Base-by-base conservation (phyloP, 345 rosid species). In the Populus pruinosa region DNA sequence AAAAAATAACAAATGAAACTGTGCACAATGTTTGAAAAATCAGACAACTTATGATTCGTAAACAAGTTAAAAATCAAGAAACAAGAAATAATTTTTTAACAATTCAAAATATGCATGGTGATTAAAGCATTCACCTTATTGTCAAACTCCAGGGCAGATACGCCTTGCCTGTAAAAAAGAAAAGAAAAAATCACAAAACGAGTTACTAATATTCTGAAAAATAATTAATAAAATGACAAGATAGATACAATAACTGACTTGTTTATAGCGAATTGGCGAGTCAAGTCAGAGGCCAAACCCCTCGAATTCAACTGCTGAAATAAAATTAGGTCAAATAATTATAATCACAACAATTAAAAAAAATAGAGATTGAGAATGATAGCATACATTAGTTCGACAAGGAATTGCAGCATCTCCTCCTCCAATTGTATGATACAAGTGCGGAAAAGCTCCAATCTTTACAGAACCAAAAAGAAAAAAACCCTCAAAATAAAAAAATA, bases 141-240 rank as follows among this genome's bases (percentile, higher is more conserved):
- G 83, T 96, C 98, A 70, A 96, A 93, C 77, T 96, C 93, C 74
- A 96, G 49, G 50, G 90, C 82, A 29, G 94, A 82, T 80, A 96
- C 81, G 36, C 93, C 94, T 78, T 71, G 81, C 83, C 97, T 96
- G 85, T 67, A 76, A 78, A 70, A 81, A 82, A 64, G 36, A 69
- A 43, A 9, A 67, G 29, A 47, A 18, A 29, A 39, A 16, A 27
- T 1, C 35, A 50, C 72, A 18, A 74, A 68, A 14, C 29, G 12
- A 73, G 18, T 50, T 8, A 17, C 16, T 13, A 47, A 47, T 12
- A 14, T 14, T 14, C 31, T 21, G 33, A 13, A 31, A 29, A 29
- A n/a, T 13, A 23, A 64, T 2, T 14, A 8, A 64, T 29, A 64
- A 23, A 64, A n/a, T 6, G 29, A 29, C 29, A n/a, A 64, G 68